A percentile compares a stretch with the other conserved stretches of the same genome.
These are phyloP conservation scores for Ustilago cynodontis DNA, from an alignment of 1,284 basidiomycete species.

Conservation along the genomic window DNA sequence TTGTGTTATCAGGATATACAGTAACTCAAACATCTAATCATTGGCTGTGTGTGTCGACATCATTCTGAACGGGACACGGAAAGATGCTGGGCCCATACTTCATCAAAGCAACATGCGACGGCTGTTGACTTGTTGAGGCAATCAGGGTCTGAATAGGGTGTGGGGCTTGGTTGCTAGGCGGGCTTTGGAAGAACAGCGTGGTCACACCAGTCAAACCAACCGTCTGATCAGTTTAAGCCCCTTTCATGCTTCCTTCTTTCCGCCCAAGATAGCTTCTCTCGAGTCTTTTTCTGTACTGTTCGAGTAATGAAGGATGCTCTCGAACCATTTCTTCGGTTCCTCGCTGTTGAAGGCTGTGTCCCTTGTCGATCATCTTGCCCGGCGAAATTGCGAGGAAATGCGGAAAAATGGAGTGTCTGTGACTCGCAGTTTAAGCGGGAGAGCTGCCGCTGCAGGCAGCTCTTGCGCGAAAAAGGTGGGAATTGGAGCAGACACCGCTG, in stretches of 20 bases:
- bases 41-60: background rate
- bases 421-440: slow-evolving; percentile 1
- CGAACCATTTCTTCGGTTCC: background rate
- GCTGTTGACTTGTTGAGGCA: no score
- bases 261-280: background rate
- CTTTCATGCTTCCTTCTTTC: background rate
- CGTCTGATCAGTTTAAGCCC: background rate
- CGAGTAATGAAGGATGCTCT: background rate
- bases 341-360: background rate
- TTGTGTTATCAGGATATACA: background rate
- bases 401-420: background rate
- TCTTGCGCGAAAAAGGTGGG: background rate
- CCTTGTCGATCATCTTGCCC: background rate
- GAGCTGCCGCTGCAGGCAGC: background rate
- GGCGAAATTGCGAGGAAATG: slow-evolving; percentile 4
- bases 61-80: background rate
- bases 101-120: background rate
- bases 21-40: background rate
- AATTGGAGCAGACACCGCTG: background rate
- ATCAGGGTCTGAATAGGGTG: background rate
- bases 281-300: no score
- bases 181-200: background rate
- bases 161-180: background rate
- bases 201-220: background rate
- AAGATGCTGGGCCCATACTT: background rate